A percentile compares a stretch with the other conserved stretches of the same genome.
Evolutionary conservation across 805 yeast species (phyloP).

Genomic region (Candida coleopterorum): DNA sequence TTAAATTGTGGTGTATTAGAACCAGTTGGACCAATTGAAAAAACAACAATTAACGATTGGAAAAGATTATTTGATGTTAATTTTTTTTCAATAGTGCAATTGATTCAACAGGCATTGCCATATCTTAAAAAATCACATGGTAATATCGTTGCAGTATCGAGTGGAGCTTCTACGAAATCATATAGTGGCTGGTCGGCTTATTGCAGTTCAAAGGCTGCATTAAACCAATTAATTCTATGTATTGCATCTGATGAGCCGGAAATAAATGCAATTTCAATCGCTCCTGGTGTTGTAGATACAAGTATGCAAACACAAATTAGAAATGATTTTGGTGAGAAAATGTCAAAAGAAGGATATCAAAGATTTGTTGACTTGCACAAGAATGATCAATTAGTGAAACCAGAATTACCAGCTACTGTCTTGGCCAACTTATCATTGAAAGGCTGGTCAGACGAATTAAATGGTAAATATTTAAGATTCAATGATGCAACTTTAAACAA

Average conservation of each 20-base stretch:
- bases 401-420: conserved; percentile 67
- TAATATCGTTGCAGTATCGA: conserved; percentile 71
- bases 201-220: conserved; percentile 87
- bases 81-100: conserved; percentile 65
- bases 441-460: conserved; percentile 53
- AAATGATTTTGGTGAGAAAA: conserved; percentile 50
- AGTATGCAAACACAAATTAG: conserved; percentile 82
- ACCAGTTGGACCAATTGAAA: conserved; percentile 59
- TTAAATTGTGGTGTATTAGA: conserved; percentile 82
- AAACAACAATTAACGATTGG: conserved; percentile 57
- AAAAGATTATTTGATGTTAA: conserved; percentile 66
- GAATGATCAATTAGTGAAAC: conserved; percentile 55
- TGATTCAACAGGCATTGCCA: conserved; percentile 55
- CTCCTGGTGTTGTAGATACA: conserved; percentile 95
- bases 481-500: conserved; percentile 33
- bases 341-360: conserved; percentile 56
- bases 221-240: conserved; percentile 69
- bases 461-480: conserved; percentile 68
- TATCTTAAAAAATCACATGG: conserved; percentile 54
- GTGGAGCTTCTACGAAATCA: conserved; percentile 74
- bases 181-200: conserved; percentile 84
- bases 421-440: conserved; percentile 60
- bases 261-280: conserved; percentile 64
- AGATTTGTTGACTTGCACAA: conserved; percentile 62
- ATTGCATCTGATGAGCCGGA: conserved; percentile 62